Evolutionary conservation across 441 rosid genomes (phyloP).

Genomic region (Populus tomentosa): DNA sequence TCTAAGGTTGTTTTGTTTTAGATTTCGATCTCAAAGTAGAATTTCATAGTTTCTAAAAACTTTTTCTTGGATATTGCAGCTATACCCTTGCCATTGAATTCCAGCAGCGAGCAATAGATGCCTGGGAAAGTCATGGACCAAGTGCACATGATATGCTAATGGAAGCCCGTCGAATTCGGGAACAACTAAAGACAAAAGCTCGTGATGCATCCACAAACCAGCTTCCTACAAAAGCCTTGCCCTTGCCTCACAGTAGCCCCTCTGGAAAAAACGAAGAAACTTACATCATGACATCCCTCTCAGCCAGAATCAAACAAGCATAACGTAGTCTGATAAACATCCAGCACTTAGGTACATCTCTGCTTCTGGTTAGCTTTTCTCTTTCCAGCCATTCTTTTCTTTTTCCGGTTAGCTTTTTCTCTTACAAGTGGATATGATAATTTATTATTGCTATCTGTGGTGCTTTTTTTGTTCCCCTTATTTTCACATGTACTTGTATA

Average conservation of each 20-base stretch:
- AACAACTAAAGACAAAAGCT: slow-evolving; percentile 63
- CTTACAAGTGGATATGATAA: neutral
- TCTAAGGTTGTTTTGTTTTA: neutral
- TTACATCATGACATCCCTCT: slow-evolving; percentile 15
- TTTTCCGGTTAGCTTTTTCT: neutral
- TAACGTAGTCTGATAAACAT: neutral
- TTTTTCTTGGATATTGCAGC: slow-evolving; percentile 40
- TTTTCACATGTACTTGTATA: neutral
- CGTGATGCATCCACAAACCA: slow-evolving; percentile 34
- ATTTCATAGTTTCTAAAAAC: slow-evolving; percentile 1
- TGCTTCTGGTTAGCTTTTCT: neutral
- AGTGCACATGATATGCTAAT: slow-evolving; percentile 60
- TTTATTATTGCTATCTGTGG: neutral
- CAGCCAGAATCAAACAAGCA: slow-evolving; percentile 13
- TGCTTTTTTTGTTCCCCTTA: neutral
- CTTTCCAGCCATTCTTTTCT: neutral
- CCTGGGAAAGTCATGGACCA: slow-evolving; percentile 87
- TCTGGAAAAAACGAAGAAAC: slow-evolving; percentile 24
- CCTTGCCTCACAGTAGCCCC: slow-evolving; percentile 40
- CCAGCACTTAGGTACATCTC: neutral
- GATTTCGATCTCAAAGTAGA: neutral
- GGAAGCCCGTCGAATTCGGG: slow-evolving; percentile 54
- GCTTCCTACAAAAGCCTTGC: slow-evolving; percentile 42
- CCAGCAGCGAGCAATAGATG: slow-evolving; percentile 72
- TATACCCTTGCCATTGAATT: slow-evolving; percentile 74